A percentile compares a stretch with the other conserved stretches of the same genome.
Conservation (phyloP, 768 basidiomycete genomes). For the Sutorius australiensis region DNA sequence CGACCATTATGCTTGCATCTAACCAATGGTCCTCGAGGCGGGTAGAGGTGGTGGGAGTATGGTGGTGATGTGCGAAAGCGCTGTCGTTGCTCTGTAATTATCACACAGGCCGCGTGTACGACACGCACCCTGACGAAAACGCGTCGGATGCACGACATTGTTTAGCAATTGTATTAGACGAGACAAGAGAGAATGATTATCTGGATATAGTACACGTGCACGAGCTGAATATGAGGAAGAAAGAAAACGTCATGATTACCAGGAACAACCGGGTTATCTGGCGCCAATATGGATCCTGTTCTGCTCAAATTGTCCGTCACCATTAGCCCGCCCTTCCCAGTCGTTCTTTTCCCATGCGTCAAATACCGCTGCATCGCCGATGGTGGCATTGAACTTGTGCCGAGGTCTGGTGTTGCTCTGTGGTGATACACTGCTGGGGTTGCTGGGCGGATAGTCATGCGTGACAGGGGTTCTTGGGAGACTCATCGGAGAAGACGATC, state of each 20-base stretch:
- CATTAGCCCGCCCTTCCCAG: slow-evolving; percentile 47
- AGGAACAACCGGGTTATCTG: slow-evolving; percentile 19
- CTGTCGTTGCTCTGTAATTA: slow-evolving; percentile 4
- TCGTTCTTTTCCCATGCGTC: slow-evolving; percentile 45
- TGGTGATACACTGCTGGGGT: slow-evolving; percentile 36
- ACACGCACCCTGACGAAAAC: slow-evolving; percentile 5
- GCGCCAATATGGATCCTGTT: slow-evolving; percentile 33
- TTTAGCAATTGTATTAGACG: background rate
- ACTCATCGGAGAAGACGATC: slow-evolving; percentile 15
- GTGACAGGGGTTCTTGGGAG: slow-evolving; percentile 10
- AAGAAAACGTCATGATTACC: background rate
- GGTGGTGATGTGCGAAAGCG: slow-evolving; percentile 9
- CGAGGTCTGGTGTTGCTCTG: slow-evolving; percentile 23
- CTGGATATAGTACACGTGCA: slow-evolving; percentile 19
- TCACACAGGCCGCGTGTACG: slow-evolving; percentile 27
- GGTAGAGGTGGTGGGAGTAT: slow-evolving; percentile 6
- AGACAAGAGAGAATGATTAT: slow-evolving; percentile 2
- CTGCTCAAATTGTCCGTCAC: slow-evolving; percentile 43
- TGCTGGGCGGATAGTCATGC: slow-evolving; percentile 57
- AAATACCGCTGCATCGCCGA: slow-evolving; percentile 12
- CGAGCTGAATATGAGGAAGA: background rate
- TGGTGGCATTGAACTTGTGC: slow-evolving; percentile 17
- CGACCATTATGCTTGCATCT: slow-evolving; percentile 22
- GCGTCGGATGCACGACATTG: background rate
- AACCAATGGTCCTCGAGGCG: background rate